Evolutionary conservation across 2,329 filamentous ascomycete species (phyloP), one percentile per base, ranked within the genome.

Genomic region (Fusarium acutatum): DNA sequence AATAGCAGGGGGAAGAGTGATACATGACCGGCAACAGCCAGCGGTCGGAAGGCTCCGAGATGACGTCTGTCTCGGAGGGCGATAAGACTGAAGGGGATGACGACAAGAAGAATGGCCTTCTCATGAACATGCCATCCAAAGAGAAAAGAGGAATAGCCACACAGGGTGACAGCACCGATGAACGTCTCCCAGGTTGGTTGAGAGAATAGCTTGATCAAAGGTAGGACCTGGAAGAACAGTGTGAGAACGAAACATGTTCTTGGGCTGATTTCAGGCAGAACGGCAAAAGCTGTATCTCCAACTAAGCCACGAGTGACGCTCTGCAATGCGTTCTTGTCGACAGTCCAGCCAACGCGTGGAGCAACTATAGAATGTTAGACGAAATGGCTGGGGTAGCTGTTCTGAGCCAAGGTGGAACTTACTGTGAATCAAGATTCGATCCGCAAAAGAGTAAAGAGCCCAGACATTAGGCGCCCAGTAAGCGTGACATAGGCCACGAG

Each of bases 61-160:
- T 97, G 95, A 32, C 96, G 91, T 58, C 96, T 90, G 81, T 98
- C 95, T 80, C 93, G 93, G 58, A 98, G 89, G 1, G 96, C 95
- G 68, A 98, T 92, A 69, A 99, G 88, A 76, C 94, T 97, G 86
- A 98, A 98, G 1, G 96, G 96, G 54, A 98, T 93, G 74, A 99
- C 95, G 79, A 98, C 93, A 26, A 98, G 89, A 28, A 99, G 88
- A 64, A 99, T 93, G 4, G 96, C 96, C 83, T 99, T 99, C 81
- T 99, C 96, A 78, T 99, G 96, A 14, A 99, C 96, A 80, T 99
- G 96, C 95, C 96, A 99, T 64, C 96, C 96, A 77, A 98, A 98
- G 15, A 99, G 88, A 84, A 99, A 99, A 0, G 96, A 98, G 1
- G 96, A 93, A 80, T 98, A 99, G 66, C 94, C 96, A 79, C 96